A percentile compares a stretch with the other conserved stretches of the same genome.
These are phyloP conservation scores for Rhizophagus prolifer DNA, from an alignment of 192 early-diverging fungal genomes.

Conservation along the genomic window DNA sequence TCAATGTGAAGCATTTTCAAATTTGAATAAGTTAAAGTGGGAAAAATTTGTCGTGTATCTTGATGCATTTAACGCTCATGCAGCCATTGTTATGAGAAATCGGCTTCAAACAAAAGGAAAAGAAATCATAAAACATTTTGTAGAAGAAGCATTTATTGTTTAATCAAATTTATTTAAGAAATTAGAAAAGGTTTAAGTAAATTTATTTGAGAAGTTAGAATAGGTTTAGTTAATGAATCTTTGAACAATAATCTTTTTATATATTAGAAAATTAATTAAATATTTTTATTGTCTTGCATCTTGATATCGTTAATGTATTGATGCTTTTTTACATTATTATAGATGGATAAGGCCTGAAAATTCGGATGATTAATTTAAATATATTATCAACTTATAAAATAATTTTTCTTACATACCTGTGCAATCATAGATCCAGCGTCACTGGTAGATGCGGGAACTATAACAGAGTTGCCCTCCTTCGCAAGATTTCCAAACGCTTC, in stretches of 20 bases:
- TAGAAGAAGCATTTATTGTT: slow-evolving; percentile 36
- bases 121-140: slow-evolving; percentile 50
- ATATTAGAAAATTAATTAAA: too few species aligned
- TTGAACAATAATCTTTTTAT: too few species aligned
- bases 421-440: slow-evolving; percentile 89
- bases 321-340: too few species aligned
- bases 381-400: too few species aligned
- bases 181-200: background rate
- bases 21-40: slow-evolving; percentile 47
- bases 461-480: slow-evolving; percentile 87
- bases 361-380: too few species aligned
- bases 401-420: slow-evolving; percentile 51
- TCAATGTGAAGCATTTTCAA: slow-evolving; percentile 35
- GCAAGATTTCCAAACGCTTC: slow-evolving; percentile 90
- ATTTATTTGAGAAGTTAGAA: too few species aligned
- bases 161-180: background rate
- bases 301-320: too few species aligned
- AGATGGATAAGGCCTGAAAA: too few species aligned
- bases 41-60: slow-evolving; percentile 47
- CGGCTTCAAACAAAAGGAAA: slow-evolving; percentile 37
- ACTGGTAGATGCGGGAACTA: slow-evolving; percentile 80
- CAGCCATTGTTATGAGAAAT: slow-evolving; percentile 49
- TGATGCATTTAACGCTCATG: slow-evolving; percentile 51
- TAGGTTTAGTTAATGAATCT: too few species aligned
- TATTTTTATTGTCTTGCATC: too few species aligned